A percentile compares a stretch with the other conserved stretches of the same genome.
Conservation (phyloP, 306 rosid species). For the Vigna unguiculata region DNA sequence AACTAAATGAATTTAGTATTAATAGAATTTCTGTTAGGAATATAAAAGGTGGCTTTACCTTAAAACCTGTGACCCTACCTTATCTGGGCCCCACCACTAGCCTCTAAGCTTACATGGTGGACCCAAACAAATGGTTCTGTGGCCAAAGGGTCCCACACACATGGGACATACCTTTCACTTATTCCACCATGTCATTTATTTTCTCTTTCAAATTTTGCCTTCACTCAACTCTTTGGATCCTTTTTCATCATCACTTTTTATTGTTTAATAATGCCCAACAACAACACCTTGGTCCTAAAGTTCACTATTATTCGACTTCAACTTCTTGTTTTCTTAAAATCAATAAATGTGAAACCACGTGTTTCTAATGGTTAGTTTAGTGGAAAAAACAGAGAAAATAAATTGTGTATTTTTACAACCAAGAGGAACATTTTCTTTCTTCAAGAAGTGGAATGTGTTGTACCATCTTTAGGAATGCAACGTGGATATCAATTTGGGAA, state of each 20-base stretch:
- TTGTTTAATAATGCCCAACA: slow-evolving; percentile 5
- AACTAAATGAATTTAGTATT: too few species aligned
- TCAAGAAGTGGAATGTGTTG: background rate
- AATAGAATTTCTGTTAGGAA: too few species aligned
- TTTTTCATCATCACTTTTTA: background rate
- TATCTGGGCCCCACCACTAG: slow-evolving; percentile 46
- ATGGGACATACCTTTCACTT: slow-evolving; percentile 40
- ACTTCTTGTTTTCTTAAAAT: background rate
- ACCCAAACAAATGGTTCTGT: slow-evolving; percentile 24
- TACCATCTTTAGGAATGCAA: background rate
- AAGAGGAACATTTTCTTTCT: too few species aligned
- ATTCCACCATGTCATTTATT: slow-evolving; percentile 48
- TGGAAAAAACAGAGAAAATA: background rate
- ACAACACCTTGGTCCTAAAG: slow-evolving; percentile 36
- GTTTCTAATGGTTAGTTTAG: background rate
- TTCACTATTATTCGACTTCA: slow-evolving; percentile 37
- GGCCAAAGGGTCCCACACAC: slow-evolving; percentile 47
- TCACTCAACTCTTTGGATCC: background rate
- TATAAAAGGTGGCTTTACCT: slow-evolving; percentile 8
- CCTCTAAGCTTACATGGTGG: slow-evolving; percentile 35
- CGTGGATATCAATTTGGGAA: background rate
- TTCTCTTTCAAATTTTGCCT: slow-evolving; percentile 37
- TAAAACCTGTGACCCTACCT: slow-evolving; percentile 41
- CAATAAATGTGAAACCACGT: background rate
- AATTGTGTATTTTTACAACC: too few species aligned